Percentiles rank a stretch among this genome's conserved stretches.
phyloP scores from a whole-genome alignment of 2,329 filamentous ascomycete species.

The Fusarium sp. region DNA sequence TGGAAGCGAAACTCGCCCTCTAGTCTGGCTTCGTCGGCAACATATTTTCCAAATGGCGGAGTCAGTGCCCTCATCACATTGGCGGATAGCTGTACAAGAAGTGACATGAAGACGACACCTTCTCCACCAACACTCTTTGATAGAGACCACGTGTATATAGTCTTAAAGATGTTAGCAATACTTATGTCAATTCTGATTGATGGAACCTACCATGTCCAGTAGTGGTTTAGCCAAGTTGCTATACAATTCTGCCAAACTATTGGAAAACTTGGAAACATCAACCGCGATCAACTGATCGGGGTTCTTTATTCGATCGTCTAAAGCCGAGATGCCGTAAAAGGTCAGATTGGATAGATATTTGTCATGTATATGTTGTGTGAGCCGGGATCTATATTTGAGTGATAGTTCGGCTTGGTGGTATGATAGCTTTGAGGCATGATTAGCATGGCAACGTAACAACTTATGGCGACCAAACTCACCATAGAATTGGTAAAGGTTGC shows the following conservation, averaged over 20 bases:
- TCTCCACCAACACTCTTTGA: constrained; percentile 97
- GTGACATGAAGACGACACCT: constrained; percentile 93
- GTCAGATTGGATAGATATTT: constrained; percentile 98
- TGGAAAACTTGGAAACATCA: constrained; percentile 96
- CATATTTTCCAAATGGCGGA: constrained; percentile 96
- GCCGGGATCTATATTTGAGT: constrained; percentile 88
- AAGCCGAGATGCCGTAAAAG: constrained; percentile 94
- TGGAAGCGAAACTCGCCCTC: constrained; percentile 98
- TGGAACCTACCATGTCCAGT: constrained; percentile 80
- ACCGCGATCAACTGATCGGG: constrained; percentile 97
- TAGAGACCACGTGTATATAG: constrained; percentile 93
- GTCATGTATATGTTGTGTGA: constrained; percentile 96
- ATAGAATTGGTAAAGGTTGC: constrained; percentile 99
- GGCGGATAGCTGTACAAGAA: constrained; percentile 93
- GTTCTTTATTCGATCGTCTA: constrained; percentile 98
- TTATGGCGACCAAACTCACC: constrained; percentile 66
- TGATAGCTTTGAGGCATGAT: constrained; percentile 76
- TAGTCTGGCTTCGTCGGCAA: constrained; percentile 92
- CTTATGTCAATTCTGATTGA: no score
- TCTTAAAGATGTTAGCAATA: constrained; percentile 58
- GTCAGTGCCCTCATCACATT: constrained; percentile 94
- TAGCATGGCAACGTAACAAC: constrained; percentile 8
- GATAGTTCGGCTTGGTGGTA: constrained; percentile 97
- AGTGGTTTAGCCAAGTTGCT: constrained; percentile 96
- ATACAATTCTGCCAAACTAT: constrained; percentile 93